phyloP scores from a whole-genome alignment of 495 filamentous ascomycete genomes.

The Aspergillus nanangensis region DNA sequence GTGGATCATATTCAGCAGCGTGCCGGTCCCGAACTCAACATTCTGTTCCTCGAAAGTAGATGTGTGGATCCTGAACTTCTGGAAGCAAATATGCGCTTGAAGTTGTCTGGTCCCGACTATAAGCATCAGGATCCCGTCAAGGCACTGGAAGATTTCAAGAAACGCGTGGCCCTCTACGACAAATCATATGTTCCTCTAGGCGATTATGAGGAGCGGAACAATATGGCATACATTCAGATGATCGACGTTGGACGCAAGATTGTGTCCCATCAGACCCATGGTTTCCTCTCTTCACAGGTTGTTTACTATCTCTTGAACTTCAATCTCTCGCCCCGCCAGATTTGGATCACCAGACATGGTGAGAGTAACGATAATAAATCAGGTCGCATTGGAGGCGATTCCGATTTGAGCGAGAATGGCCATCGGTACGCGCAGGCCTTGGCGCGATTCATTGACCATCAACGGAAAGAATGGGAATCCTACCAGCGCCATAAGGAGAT shows the following conservation, averaged over 20 bases:
- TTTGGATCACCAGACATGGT: slow-evolving; percentile 96
- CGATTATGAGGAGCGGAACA: slow-evolving; percentile 80
- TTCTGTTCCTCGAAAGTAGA: slow-evolving; percentile 90
- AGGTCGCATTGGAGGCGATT: slow-evolving; percentile 82
- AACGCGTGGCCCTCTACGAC: slow-evolving; percentile 88
- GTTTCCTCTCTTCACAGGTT: slow-evolving; percentile 86
- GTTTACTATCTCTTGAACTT: slow-evolving; percentile 94
- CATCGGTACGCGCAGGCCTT: slow-evolving; percentile 66
- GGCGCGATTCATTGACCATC: slow-evolving; percentile 68
- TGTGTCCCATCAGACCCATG: slow-evolving; percentile 80
- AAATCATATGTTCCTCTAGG: slow-evolving; percentile 89
- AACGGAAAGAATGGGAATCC: slow-evolving; percentile 71
- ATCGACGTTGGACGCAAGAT: slow-evolving; percentile 96
- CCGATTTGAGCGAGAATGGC: slow-evolving; percentile 72
- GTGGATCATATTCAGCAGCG: slow-evolving; percentile 76
- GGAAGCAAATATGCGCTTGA: slow-evolving; percentile 95
- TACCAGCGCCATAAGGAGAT: slow-evolving; percentile 69
- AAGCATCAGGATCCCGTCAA: slow-evolving; percentile 81
- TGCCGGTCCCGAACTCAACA: slow-evolving; percentile 80
- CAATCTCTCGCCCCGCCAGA: slow-evolving; percentile 89
- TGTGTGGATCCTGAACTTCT: slow-evolving; percentile 79
- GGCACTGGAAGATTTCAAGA: slow-evolving; percentile 86
- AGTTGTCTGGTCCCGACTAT: slow-evolving; percentile 96
- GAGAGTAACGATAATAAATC: slow-evolving; percentile 75
- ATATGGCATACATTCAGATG: slow-evolving; percentile 94